phyloP scores from a whole-genome alignment of 2,329 filamentous ascomycete species.

The Neospermospora avenae region DNA sequence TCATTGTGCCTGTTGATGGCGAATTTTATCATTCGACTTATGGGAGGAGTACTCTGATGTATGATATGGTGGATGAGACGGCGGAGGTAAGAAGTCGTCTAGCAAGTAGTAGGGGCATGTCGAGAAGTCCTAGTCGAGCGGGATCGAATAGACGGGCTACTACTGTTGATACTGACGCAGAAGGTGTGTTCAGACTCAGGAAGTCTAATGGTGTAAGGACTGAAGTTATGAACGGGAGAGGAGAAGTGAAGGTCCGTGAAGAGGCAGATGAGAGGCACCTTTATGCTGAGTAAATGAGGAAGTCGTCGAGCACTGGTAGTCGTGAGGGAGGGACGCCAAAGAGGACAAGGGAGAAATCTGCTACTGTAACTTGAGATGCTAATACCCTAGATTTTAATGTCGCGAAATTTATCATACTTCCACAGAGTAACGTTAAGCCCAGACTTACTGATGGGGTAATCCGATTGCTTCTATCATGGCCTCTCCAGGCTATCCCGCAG shows the following conservation, averaged over 20 bases:
- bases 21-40: neutral
- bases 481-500: no score
- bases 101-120: neutral
- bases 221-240: neutral
- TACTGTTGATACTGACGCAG: conserved; percentile 11
- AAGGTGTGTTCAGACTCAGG: conserved; percentile 14
- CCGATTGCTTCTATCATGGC: no score
- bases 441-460: no score
- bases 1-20: conserved; percentile 48
- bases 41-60: neutral
- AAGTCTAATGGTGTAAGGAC: neutral
- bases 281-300: conserved; percentile 22
- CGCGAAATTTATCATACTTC: neutral
- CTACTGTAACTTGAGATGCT: neutral
- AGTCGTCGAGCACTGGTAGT: conserved; percentile 4
- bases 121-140: neutral
- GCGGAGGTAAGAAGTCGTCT: conserved; percentile 10
- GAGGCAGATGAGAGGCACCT: conserved; percentile 15
- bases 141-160: neutral
- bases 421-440: no score
- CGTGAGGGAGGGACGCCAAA: neutral
- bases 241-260: neutral
- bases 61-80: conserved; percentile 15
- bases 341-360: neutral
- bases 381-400: neutral